A percentile compares a stretch with the other conserved stretches of the same genome.
phyloP scores from a whole-genome alignment of 495 filamentous ascomycete genomes.

The Evernia prunastri region DNA sequence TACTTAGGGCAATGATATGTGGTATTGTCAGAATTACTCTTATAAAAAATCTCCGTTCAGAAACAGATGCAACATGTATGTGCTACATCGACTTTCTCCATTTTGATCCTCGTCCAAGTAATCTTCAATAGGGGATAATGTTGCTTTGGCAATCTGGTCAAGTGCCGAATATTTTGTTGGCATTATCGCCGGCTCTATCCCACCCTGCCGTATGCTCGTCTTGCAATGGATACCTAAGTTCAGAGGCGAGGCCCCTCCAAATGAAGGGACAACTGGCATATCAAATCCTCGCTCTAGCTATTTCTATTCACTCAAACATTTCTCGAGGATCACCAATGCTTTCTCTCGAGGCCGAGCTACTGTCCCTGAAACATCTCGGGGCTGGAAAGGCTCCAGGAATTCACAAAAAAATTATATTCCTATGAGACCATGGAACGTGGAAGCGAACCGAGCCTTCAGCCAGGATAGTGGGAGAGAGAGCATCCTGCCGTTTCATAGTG shows the following conservation, averaged over 20 bases:
- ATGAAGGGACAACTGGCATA: not conserved
- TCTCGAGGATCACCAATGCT: not conserved
- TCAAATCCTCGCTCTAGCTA: not conserved
- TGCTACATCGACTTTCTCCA: slow-evolving; percentile 1
- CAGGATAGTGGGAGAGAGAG: slow-evolving; percentile 4
- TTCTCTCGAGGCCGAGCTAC: not conserved
- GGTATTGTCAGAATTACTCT: slow-evolving; percentile 2
- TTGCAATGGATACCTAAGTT: not conserved
- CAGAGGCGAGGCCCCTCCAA: not conserved
- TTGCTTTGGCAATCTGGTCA: not conserved
- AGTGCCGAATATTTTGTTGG: slow-evolving; percentile 3
- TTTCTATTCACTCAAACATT: not conserved
- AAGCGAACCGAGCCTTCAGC: slow-evolving; percentile 1
- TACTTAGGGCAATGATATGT: slow-evolving; percentile 5
- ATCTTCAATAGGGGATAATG: not conserved
- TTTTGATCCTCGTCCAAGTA: not conserved
- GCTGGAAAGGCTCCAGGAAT: not conserved
- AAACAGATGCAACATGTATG: slow-evolving; percentile 4
- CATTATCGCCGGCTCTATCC: slow-evolving; percentile 4
- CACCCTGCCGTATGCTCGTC: not conserved
- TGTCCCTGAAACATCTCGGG: not conserved
- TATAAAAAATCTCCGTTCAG: not conserved
- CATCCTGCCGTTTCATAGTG: not conserved
- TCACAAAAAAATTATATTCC: not conserved
- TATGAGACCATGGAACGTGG: not conserved